Evolutionary conservation across 805 yeast species (phyloP).

Genomic region (Saturnispora quitensis): DNA sequence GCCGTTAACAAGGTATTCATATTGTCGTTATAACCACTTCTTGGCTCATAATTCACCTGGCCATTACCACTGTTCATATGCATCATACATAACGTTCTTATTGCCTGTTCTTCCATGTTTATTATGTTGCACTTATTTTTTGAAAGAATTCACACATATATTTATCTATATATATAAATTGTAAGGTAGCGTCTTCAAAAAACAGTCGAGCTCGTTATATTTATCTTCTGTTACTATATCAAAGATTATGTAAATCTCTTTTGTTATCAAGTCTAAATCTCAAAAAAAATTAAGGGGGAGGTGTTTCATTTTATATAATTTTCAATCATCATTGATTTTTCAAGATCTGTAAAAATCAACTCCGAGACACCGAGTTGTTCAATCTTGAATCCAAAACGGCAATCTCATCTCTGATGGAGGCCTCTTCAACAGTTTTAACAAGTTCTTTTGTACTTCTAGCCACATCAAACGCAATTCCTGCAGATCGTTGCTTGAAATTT

Average conservation of each 20-base stretch:
- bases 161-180: too few relatives aligned
- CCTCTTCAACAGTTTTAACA: constrained; percentile 93
- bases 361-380: constrained; percentile 2
- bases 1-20: background rate
- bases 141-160: background rate
- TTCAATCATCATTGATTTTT: background rate
- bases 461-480: constrained; percentile 92
- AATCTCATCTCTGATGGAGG: constrained; percentile 78
- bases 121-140: background rate
- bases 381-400: constrained; percentile 67
- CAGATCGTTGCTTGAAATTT: constrained; percentile 84
- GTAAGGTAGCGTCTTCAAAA: background rate
- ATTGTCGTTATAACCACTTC: background rate
- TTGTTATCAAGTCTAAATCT: background rate
- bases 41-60: background rate
- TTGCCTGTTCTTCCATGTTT: constrained; percentile 23
- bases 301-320: background rate
- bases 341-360: background rate
- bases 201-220: background rate
- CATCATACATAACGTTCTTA: constrained; percentile 22
- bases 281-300: background rate
- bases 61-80: constrained; percentile 10
- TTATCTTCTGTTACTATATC: background rate
- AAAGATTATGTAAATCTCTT: background rate
- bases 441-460: constrained; percentile 94